Base-by-base conservation (phyloP, 1,284 basidiomycete genomes). In the Gomphus bonarii region DNA sequence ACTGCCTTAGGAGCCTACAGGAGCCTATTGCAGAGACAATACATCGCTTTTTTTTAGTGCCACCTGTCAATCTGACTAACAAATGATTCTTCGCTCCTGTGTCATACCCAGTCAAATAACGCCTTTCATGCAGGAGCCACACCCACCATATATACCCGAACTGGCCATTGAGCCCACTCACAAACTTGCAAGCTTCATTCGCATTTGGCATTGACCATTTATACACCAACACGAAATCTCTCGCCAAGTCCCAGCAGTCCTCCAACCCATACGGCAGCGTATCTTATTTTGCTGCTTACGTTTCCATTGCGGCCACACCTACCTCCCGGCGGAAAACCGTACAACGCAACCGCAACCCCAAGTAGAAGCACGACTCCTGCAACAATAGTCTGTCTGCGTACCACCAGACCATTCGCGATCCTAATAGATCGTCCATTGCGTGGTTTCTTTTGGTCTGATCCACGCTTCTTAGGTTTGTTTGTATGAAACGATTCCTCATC, bases 271-370 rank as follows among this genome's bases (percentile, higher is more conserved):
- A 50, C 40, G 20, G 22, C 49, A 3, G 52, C 18, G 28, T 38
- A 53, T 22, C 38, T 40, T 25, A 57, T 18, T 12, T 53, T 35
- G 10, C 43, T 49, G 7, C 38, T 22, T 46, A 38, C 50, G 12
- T 47, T 43, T 47, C 31, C n/a, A 30, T 22, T 33, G 35, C 22
- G 22, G 16, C 16, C 28, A 20, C 47, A n/a, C 30, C 31, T 40
- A 33, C 50, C 56, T n/a, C 22, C 16, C 42, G 56, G 56, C 18
- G 28, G 16, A 18, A 51, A 42, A 18, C 50, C 56, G 66, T 83
- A 82, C 43, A 85, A 70, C 1, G 82, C 83, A 63, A 87, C 73
- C 14, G 83, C 85, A 35, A 86, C 75, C 6, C 82, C 82, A 3
- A 88, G 70, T 8, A 84, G 78, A 30, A 88, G 66, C 31, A 85